Base-by-base conservation (phyloP, 129 eudicot species). In the Tanacetum coccineum region DNA sequence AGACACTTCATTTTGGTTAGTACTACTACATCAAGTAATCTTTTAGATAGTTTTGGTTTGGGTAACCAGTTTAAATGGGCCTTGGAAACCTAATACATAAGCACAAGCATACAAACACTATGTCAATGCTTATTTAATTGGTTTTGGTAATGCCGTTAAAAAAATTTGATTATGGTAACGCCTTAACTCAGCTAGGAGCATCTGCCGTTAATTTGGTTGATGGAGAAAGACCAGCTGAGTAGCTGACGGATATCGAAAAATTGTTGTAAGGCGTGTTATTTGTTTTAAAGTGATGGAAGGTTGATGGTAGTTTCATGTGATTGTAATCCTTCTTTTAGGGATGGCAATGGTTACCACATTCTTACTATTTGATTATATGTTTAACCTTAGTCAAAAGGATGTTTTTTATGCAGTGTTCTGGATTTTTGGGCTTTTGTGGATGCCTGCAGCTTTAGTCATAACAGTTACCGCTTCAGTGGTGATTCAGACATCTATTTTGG, bases 161-260 rank as follows among this genome's bases (percentile, higher is more conserved):
- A n/a, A n/a, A n/a, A n/a, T n/a, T n/a, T n/a, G n/a, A n/a, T n/a
- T n/a, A n/a, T n/a, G n/a, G 13, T 54, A 20, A 47, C 14, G 58
- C 63, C 1, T 47, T 73, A 45, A 36, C 81, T 72, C 80, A 88
- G 98, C 26, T 88, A 67, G 98, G 98, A 72, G 98, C 98, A 19
- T 78, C 84, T 47, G 89, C 98, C 46, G 98, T 93, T 52, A 93
- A 93, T 82, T 81, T 93, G 83, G 91, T 88, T 45, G 84, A 87
- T 55, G 96, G 98, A 48, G 96, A 86, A 78, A 73, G 81, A 74
- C 98, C 98, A 25, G 98, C 96, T n/a, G n/a, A n/a, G n/a, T n/a
- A n/a, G n/a, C n/a, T 51, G 98, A 93, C 70, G 95, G 86, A 63
- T 93, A 93, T 76, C 88, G 96, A 26, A 95, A 86, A 77, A 88